Base-by-base conservation (phyloP, 805 yeast species). In the Sugiyamaella boreocaroliniensis region DNA sequence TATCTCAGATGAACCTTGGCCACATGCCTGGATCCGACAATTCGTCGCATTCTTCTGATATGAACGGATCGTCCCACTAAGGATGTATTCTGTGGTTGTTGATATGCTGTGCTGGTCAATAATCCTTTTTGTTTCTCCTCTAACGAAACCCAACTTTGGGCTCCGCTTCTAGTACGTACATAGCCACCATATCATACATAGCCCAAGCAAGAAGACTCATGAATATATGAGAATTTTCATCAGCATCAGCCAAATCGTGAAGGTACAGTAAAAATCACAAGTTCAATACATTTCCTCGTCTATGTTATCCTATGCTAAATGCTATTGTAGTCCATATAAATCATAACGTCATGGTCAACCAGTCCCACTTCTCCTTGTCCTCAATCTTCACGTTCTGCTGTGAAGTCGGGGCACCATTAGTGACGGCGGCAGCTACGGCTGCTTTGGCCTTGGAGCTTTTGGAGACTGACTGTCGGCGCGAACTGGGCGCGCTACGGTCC, bases 331-430 rank as follows among this genome's bases (percentile, higher is more conserved):
- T 42, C 26, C 44, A 11, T 22, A 22, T 22, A 22, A 22, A 22
- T 61, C 52, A 64, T 40, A 64, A 48, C 5, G 68, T 61, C 68
- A 64, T 64, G 9, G 68, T 62, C 44, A 64, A 53, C 68, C 68
- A 64, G 22, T 64, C 68, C 68, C 68, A 64, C 43, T 64, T 51
- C 18, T 43, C 32, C 40, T 50, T 32, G 16, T 40, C 44, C 16
- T 55, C 50, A 19, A 40, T 26, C 20, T 43, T 43, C 15, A 43
- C 32, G 7, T 5, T 43, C 1, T 5, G 41, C 19, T n/a, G 16
- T 5, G 48, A 19, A 29, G 41, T 9, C 20, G 41, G 41, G 37
- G 37, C 37, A 14, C 11, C 11, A 14, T 34, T 41, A 26, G 41
- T 41, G 40, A 26, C 51, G n/a, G 40, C 19, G 34, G 51, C 26